Conservation (phyloP, 2,329 filamentous ascomycete species). For the Coniochaeta prunicola region DNA sequence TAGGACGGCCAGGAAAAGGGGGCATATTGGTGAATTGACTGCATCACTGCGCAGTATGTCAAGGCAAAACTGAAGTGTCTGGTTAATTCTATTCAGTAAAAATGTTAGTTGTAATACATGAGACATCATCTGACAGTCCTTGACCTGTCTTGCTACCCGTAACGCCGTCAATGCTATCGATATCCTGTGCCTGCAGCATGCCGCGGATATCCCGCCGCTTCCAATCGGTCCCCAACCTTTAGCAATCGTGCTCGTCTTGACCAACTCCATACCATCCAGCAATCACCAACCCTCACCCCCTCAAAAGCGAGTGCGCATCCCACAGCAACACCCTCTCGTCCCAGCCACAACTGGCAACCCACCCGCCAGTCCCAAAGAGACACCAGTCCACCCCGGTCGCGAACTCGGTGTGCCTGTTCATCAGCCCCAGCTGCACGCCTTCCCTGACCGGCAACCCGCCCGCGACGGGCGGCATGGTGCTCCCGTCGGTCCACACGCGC, state of each 20-base stretch:
- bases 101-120: background rate
- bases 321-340: conserved; percentile 86
- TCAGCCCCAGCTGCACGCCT: conserved; percentile 71
- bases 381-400: conserved; percentile 97
- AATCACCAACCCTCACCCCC: background rate
- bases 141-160: background rate
- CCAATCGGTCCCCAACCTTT: background rate
- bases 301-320: conserved; percentile 60
- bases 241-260: too few relatives aligned
- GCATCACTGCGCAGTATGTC: background rate
- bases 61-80: background rate
- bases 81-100: background rate
- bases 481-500: conserved; percentile 80
- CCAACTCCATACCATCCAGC: background rate
- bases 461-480: conserved; percentile 25
- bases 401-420: conserved; percentile 94
- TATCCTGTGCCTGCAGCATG: background rate
- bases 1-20: background rate
- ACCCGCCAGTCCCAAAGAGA: conserved; percentile 88
- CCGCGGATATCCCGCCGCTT: background rate
- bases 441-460: conserved; percentile 30
- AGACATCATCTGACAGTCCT: background rate
- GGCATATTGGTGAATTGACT: background rate
- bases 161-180: background rate
- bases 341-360: conserved; percentile 93